A percentile compares a stretch with the other conserved stretches of the same genome.
phyloP scores from a whole-genome alignment of 768 basidiomycete genomes.

The Amanita subjunquillea region DNA sequence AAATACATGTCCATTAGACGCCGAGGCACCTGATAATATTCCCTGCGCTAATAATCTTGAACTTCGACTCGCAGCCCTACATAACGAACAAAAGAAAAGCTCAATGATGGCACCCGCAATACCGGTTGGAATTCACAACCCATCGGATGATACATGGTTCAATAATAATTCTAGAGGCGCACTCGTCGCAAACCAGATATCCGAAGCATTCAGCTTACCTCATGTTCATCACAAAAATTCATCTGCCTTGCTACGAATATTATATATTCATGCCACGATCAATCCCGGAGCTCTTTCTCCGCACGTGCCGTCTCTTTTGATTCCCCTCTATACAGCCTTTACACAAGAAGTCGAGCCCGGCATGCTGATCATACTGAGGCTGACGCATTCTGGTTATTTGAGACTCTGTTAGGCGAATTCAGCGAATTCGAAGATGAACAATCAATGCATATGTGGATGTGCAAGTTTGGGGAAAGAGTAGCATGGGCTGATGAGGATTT shows the following conservation, averaged over 20 bases:
- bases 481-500: conserved; percentile 57
- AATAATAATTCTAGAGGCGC: neutral
- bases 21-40: conserved; percentile 31
- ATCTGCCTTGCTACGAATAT: conserved; percentile 54
- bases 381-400: conserved; percentile 77
- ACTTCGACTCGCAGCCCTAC: conserved; percentile 36
- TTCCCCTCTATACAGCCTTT: conserved; percentile 58
- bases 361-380: conserved; percentile 65
- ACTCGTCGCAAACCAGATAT: conserved; percentile 14
- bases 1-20: conserved; percentile 39
- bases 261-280: conserved; percentile 61
- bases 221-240: conserved; percentile 49
- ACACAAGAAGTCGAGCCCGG: conserved; percentile 47
- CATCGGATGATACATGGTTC: neutral
- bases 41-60: conserved; percentile 43
- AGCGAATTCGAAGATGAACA: conserved; percentile 66
- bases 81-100: conserved; percentile 15
- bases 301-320: conserved; percentile 57
- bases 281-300: conserved; percentile 66
- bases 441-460: conserved; percentile 51
- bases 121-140: conserved; percentile 15
- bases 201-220: conserved; percentile 31
- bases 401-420: conserved; percentile 63
- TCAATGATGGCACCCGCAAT: conserved; percentile 24
- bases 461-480: conserved; percentile 47